Percentiles rank a stretch among this genome's conserved stretches.
These are phyloP conservation scores for Neoscytalidium dimidiatum DNA, from an alignment of 2,329 filamentous ascomycete genomes.

Conservation along the genomic window DNA sequence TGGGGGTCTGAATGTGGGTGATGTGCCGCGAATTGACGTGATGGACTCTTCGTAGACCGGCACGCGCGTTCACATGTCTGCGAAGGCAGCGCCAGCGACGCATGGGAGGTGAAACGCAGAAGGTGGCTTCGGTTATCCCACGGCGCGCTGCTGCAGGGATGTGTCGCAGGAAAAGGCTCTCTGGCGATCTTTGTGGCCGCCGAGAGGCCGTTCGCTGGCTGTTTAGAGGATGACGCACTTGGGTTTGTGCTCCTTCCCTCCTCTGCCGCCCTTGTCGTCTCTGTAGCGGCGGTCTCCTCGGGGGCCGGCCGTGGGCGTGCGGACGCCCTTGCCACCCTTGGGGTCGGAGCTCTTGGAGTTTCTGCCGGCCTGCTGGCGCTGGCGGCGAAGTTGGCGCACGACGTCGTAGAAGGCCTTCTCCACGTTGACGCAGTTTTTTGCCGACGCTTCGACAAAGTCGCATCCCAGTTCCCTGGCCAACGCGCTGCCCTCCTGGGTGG, in stretches of 20 bases:
- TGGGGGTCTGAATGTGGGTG: background rate
- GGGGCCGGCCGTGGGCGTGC: slow-evolving; percentile 2
- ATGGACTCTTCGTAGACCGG: slow-evolving; percentile 10
- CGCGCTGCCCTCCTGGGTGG: slow-evolving; percentile 91
- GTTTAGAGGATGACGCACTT: slow-evolving; percentile 20
- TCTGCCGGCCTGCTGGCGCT: slow-evolving; percentile 58
- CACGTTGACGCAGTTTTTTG: slow-evolving; percentile 97
- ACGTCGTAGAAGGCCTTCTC: slow-evolving; percentile 99
- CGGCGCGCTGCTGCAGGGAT: slow-evolving; percentile 12
- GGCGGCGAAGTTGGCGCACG: slow-evolving; percentile 82
- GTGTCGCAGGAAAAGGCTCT: slow-evolving; percentile 15
- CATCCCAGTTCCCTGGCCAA: slow-evolving; percentile 89
- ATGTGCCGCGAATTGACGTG: slow-evolving; percentile 13
- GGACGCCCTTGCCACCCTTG: slow-evolving; percentile 14
- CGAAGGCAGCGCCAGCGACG: slow-evolving; percentile 13
- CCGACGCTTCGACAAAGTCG: slow-evolving; percentile 95
- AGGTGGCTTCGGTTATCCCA: slow-evolving; percentile 4
- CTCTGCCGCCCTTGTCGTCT: slow-evolving; percentile 18
- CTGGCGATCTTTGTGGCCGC: slow-evolving; percentile 1
- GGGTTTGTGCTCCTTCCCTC: slow-evolving; percentile 19
- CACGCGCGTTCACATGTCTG: slow-evolving; percentile 18
- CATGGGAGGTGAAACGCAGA: slow-evolving; percentile 5
- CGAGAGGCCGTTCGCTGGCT: slow-evolving; percentile 4
- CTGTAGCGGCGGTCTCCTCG: slow-evolving; percentile 15
- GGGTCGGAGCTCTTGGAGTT: slow-evolving; percentile 20